phyloP scores from a whole-genome alignment of 805 yeast species.

The Torulaspora quercuum region DNA sequence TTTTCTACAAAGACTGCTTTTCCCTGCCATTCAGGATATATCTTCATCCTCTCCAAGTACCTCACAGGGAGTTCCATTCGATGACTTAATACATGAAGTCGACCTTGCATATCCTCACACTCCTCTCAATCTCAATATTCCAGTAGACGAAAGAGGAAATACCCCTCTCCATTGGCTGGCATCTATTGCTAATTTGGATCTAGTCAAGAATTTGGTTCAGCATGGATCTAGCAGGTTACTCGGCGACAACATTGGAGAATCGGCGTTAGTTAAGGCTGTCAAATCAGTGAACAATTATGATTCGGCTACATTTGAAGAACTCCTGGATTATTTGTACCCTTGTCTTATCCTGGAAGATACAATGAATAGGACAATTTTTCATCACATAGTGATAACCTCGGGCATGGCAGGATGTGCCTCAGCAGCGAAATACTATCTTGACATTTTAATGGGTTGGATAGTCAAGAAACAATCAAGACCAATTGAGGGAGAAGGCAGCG shows the following conservation, averaged over 20 bases:
- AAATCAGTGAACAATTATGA: slow-evolving; percentile 73
- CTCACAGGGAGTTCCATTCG: slow-evolving; percentile 18
- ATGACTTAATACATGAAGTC: slow-evolving; percentile 25
- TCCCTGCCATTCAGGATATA: slow-evolving; percentile 24
- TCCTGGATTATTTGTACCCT: slow-evolving; percentile 74
- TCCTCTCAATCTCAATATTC: slow-evolving; percentile 62
- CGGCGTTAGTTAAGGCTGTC: slow-evolving; percentile 80
- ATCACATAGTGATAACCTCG: slow-evolving; percentile 78
- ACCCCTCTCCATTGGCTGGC: slow-evolving; percentile 96
- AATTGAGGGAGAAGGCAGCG: slow-evolving; percentile 32
- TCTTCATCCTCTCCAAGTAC: slow-evolving; percentile 7
- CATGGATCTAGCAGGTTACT: slow-evolving; percentile 59
- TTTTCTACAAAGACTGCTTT: slow-evolving; percentile 32
- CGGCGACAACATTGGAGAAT: slow-evolving; percentile 83
- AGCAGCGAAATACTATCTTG: slow-evolving; percentile 71
- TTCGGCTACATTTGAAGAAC: slow-evolving; percentile 63
- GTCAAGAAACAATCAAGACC: slow-evolving; percentile 42
- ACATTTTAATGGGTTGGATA: slow-evolving; percentile 71
- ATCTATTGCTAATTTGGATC: slow-evolving; percentile 71
- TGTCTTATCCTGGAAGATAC: slow-evolving; percentile 62
- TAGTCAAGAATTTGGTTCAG: slow-evolving; percentile 65
- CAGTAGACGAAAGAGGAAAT: slow-evolving; percentile 91
- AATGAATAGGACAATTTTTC: slow-evolving; percentile 75
- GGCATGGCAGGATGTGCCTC: slow-evolving; percentile 71
- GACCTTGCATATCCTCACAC: slow-evolving; percentile 26